phyloP scores from a whole-genome alignment of 164 flowering plant genomes.

The Magnolia sinica region DNA sequence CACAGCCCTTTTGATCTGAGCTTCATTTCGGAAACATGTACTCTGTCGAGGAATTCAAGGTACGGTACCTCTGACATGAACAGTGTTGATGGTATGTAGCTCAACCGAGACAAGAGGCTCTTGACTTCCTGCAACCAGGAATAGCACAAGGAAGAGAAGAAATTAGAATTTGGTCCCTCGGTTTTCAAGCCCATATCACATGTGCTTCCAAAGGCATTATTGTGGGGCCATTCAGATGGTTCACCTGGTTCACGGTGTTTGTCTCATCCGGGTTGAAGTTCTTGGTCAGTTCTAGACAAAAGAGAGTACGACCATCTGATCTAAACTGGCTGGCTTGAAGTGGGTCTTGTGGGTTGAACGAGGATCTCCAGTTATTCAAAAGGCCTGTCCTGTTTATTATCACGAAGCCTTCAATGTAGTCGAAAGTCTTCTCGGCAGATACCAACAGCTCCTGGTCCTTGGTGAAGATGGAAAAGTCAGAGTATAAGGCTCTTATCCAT shows the following conservation, averaged over 20 bases:
- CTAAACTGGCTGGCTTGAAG: slow-evolving; percentile 61
- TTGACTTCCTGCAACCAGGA: slow-evolving; percentile 53
- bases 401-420: slow-evolving; percentile 90
- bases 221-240: slow-evolving; percentile 9
- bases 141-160: neutral
- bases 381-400: slow-evolving; percentile 75
- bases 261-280: slow-evolving; percentile 56
- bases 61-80: slow-evolving; percentile 71
- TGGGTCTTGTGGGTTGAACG: slow-evolving; percentile 70
- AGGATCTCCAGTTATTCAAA: slow-evolving; percentile 79
- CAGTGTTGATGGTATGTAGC: slow-evolving; percentile 64
- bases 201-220: slow-evolving; percentile 3
- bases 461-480: slow-evolving; percentile 62
- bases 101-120: slow-evolving; percentile 48
- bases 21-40: slow-evolving; percentile 67
- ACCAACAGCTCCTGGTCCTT: slow-evolving; percentile 79
- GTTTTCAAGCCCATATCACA: neutral
- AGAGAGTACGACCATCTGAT: slow-evolving; percentile 73
- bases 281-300: slow-evolving; percentile 76
- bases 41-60: slow-evolving; percentile 77
- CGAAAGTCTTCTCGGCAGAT: slow-evolving; percentile 52
- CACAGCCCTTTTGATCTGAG: slow-evolving; percentile 70
- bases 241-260: slow-evolving; percentile 50
- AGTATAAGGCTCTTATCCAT: slow-evolving; percentile 81
- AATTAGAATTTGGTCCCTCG: slow-evolving; percentile 5